Evolutionary conservation across 2,329 filamentous ascomycete genomes (phyloP).

Genomic region (Pochonia chlamydosporia): DNA sequence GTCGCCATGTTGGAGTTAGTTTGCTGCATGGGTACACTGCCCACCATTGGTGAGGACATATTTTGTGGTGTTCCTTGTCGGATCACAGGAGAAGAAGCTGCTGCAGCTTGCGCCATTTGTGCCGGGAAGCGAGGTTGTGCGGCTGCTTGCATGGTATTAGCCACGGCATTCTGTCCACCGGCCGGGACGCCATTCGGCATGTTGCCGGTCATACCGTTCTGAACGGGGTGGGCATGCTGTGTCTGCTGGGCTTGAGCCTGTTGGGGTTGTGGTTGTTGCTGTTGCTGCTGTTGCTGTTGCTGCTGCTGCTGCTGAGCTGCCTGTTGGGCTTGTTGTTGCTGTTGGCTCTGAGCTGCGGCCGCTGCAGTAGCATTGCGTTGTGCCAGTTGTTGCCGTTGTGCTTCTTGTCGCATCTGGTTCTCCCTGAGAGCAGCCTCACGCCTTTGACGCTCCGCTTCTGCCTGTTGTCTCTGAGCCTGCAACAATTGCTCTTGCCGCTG

Average conservation of each 20-base stretch:
- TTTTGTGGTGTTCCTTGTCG: constrained; percentile 60
- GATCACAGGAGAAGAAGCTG: constrained; percentile 62
- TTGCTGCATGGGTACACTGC: constrained; percentile 56
- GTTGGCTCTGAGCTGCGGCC: constrained; percentile 20
- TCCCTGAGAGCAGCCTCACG: constrained; percentile 29
- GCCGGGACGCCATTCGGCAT: constrained; percentile 31
- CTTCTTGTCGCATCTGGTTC: constrained; percentile 30
- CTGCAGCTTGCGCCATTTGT: constrained; percentile 52
- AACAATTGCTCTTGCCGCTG: constrained; percentile 38
- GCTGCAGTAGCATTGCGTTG: constrained; percentile 18
- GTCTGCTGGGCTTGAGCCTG: constrained; percentile 17
- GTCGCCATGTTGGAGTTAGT: constrained; percentile 63
- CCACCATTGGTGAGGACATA: constrained; percentile 61
- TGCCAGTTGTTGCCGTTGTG: constrained; percentile 27
- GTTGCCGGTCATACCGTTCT: constrained; percentile 31
- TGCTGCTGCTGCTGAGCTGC: constrained; percentile 8
- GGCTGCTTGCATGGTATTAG: constrained; percentile 32
- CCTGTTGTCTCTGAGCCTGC: constrained; percentile 40
- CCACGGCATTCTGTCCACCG: constrained; percentile 26
- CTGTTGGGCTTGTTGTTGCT: constrained; percentile 17
- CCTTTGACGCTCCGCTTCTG: constrained; percentile 34
- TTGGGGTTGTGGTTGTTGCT: background rate
- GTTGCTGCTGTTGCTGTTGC: constrained; percentile 3
- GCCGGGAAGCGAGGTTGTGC: constrained; percentile 43
- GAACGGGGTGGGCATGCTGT: constrained; percentile 28